Base-by-base conservation (phyloP, 179 eudicot genomes). In the Gypsophila paniculata region DNA sequence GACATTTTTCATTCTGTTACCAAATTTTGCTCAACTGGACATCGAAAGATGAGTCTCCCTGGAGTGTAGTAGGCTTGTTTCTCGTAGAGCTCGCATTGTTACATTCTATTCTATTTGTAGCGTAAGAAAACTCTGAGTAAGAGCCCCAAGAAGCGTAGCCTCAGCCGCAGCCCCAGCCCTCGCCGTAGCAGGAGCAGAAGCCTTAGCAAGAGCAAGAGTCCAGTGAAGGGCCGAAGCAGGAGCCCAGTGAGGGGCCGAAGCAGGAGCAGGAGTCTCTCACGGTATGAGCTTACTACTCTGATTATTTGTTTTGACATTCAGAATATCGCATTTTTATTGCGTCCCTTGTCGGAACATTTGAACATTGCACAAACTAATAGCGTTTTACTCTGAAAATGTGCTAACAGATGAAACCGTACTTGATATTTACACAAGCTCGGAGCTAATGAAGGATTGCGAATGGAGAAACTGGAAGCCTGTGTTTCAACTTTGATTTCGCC, bases 91-190 rank as follows among this genome's bases (percentile, higher is more conserved):
- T 55, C 74, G 67, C 32, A 49, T 68, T 80, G 36, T 78, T 48
- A 69, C 57, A 51, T 53, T n/a, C 23, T 70, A 25, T 53, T 66
- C 71, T 71, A 60, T 70, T 49, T 72, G 19, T 72, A 83, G 83
- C 87, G 72, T 34, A 77, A 76, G 83, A 89, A 91, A 77, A 81
- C 25, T 70, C 73, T 58, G 60, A 89, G 90, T 80, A 84, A 84
- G 75, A 91, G 96, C 73, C 96, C 88, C 0, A 86, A 76, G 78
- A 81, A 81, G 74, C 71, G 25, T 58, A 87, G 85, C 85, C 78
- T 76, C 26, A 86, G 87, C 78, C 79, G 75, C 51, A 87, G 84
- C 85, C 78, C 76, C 22, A 86, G 89, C 78, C 79, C 77, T 42
- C 82, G 85, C 72, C 64, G 71, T 58, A 60, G 61, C 15, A 61